Conservation (phyloP, 768 basidiomycete species). For the Mycena vulgaris region DNA sequence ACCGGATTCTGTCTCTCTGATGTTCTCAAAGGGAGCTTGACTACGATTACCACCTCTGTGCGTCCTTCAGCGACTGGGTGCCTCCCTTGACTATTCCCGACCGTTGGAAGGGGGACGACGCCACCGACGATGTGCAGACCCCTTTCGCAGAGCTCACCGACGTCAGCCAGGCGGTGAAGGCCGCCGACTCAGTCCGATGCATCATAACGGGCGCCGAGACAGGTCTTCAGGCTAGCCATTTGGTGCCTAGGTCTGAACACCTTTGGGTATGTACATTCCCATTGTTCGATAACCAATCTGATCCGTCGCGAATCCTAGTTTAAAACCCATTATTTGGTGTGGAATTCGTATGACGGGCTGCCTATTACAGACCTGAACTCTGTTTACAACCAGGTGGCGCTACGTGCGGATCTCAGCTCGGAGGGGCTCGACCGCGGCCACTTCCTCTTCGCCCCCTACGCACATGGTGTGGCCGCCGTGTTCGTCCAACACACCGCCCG, state of each 20-base stretch:
- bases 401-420: background rate
- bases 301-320: conserved; percentile 6
- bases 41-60: background rate
- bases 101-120: conserved; percentile 11
- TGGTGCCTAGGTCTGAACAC: background rate
- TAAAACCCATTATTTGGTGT: background rate
- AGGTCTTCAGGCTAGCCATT: background rate
- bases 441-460: conserved; percentile 16
- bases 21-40: conserved; percentile 10
- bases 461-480: background rate
- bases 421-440: background rate
- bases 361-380: background rate
- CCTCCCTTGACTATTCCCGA: background rate
- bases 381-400: background rate
- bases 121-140: background rate
- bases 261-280: conserved; percentile 1
- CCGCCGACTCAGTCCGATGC: background rate
- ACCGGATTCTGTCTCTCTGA: conserved; percentile 4
- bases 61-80: background rate
- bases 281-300: background rate
- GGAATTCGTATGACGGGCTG: background rate
- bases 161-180: background rate
- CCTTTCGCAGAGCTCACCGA: background rate
- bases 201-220: conserved; percentile 7
- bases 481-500: background rate